A percentile compares a stretch with the other conserved stretches of the same genome.
phyloP scores from a whole-genome alignment of 225 moss, liverwort and hornwort genomes.

The Lunularia cruciata region DNA sequence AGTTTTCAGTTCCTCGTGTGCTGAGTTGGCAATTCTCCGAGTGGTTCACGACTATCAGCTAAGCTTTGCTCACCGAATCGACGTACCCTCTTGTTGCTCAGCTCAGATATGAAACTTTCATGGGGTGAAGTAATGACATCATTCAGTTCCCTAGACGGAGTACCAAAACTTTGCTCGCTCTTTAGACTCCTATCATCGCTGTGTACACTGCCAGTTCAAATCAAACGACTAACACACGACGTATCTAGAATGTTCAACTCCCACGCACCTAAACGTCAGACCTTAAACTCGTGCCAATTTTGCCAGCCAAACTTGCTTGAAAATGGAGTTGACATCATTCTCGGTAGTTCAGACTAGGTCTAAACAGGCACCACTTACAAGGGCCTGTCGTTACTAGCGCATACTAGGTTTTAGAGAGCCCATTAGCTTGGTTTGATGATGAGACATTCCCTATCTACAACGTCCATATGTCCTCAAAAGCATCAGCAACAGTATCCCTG shows the following conservation, averaged over 20 bases:
- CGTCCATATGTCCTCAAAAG: neutral
- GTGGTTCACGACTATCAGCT: neutral
- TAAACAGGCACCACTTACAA: neutral
- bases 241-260: too few relatives aligned
- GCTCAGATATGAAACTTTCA: constrained; percentile 11
- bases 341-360: neutral
- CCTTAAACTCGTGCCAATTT: neutral
- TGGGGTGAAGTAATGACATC: neutral
- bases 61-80: neutral
- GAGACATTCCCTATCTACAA: neutral
- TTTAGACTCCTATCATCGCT: neutral
- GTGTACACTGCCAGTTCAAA: too few relatives aligned
- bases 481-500: neutral
- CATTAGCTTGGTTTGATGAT: neutral
- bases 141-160: neutral
- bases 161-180: neutral
- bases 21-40: constrained; percentile 9
- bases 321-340: neutral
- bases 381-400: neutral
- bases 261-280: neutral
- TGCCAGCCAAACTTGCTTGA: neutral
- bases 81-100: neutral
- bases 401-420: neutral
- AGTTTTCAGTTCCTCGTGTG: constrained; percentile 11
- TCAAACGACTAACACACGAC: too few relatives aligned